Percentiles rank a stretch among this genome's conserved stretches.
These are phyloP conservation scores for Claviceps pazoutovae DNA, from an alignment of 2,329 filamentous ascomycete species.

Conservation along the genomic window DNA sequence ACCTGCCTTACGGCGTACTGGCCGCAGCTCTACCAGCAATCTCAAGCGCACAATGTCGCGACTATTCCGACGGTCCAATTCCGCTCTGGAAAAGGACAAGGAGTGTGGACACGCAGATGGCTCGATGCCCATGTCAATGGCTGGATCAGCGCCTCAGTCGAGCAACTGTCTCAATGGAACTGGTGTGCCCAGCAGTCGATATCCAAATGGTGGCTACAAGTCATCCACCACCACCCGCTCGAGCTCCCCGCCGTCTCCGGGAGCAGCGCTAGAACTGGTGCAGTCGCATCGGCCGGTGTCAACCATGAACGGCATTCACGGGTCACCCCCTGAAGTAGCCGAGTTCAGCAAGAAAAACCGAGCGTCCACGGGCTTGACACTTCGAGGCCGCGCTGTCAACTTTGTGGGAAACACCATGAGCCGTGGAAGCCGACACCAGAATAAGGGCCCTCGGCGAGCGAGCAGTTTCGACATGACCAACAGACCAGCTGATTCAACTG, in stretches of 20 bases:
- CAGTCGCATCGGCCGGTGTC: constrained; percentile 12
- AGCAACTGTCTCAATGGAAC: constrained; percentile 3
- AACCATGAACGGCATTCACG: constrained; percentile 7
- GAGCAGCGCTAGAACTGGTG: constrained; percentile 29
- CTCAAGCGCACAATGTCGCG: constrained; percentile 37
- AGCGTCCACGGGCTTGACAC: constrained; percentile 34
- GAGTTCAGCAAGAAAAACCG: constrained; percentile 39
- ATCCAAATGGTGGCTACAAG: constrained; percentile 26
- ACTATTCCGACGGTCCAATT: constrained; percentile 32
- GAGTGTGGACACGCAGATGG: constrained; percentile 12
- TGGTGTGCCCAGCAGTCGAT: constrained; percentile 21
- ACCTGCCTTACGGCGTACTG: constrained; percentile 25
- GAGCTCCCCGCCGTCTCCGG: constrained; percentile 37
- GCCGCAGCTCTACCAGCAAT: constrained; percentile 28
- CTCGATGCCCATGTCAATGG: constrained; percentile 9
- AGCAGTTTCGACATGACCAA: constrained; percentile 34
- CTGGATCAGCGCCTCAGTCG: constrained; percentile 10
- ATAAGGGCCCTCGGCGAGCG: constrained; percentile 21
- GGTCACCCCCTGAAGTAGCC: constrained; percentile 25
- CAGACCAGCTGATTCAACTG: constrained; percentile 13
- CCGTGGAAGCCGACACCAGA: constrained; percentile 11
- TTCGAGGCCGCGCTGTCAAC: constrained; percentile 34
- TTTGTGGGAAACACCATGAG: constrained; percentile 24
- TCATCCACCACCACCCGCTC: constrained; percentile 32
- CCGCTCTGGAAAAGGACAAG: constrained; percentile 15